Percentiles rank a stretch among this genome's conserved stretches.
These are phyloP conservation scores for Aspergillus olivimuriae DNA, from an alignment of 495 filamentous ascomycete genomes.

Conservation along the genomic window DNA sequence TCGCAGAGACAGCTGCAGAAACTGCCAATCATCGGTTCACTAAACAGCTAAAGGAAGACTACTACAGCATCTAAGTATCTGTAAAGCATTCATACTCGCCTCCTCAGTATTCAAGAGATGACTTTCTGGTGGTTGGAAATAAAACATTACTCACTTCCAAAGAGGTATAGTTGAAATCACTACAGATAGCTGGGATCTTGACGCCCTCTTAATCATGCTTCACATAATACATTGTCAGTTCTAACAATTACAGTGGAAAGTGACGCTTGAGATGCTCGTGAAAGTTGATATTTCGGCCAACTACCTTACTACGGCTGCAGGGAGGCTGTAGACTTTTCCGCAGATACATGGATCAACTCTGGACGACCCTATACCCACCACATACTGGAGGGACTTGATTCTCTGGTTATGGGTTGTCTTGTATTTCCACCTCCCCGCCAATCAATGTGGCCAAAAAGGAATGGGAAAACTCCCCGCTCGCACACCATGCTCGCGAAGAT, in stretches of 20 bases:
- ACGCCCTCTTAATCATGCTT: constrained; percentile 42
- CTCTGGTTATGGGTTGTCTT: not conserved
- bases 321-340: constrained; percentile 35
- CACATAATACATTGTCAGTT: constrained; percentile 45
- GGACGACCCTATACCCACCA: not conserved
- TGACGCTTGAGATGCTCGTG: constrained; percentile 40
- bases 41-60: constrained; percentile 3
- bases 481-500: no score
- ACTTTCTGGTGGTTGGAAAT: constrained; percentile 25
- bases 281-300: constrained; percentile 46
- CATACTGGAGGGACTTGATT: constrained; percentile 1
- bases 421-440: constrained; percentile 1
- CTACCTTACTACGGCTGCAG: constrained; percentile 42
- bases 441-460: no score
- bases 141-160: constrained; percentile 19
- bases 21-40: constrained; percentile 1
- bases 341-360: constrained; percentile 36
- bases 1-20: not conserved
- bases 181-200: constrained; percentile 29
- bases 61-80: constrained; percentile 34
- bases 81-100: constrained; percentile 44
- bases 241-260: constrained; percentile 28
- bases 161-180: constrained; percentile 37
- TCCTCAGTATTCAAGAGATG: constrained; percentile 40
- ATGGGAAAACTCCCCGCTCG: no score